A percentile compares a stretch with the other conserved stretches of the same genome.
Evolutionary conservation across 1,284 basidiomycete genomes (phyloP).

Genomic region (Cryptococcus depauperatus): DNA sequence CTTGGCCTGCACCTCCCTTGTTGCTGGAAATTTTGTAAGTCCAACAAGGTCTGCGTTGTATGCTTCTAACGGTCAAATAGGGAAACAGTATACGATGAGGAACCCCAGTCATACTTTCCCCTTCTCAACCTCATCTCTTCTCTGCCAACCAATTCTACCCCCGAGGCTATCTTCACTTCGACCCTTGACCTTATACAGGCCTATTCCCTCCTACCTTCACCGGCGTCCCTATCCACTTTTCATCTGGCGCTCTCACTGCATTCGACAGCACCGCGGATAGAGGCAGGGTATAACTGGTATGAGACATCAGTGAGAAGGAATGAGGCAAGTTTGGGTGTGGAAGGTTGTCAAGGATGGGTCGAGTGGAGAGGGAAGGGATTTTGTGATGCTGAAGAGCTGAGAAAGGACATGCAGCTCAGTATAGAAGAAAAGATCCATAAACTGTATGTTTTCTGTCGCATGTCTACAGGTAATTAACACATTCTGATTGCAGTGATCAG

Average conservation of each 20-base stretch:
- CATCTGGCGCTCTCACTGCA: conserved; percentile 41
- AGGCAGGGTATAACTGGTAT: conserved; percentile 38
- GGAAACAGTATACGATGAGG: conserved; percentile 57
- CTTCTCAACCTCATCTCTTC: conserved; percentile 58
- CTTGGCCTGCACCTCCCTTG: conserved; percentile 60
- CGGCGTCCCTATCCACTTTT: conserved; percentile 45
- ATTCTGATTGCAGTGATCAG: not conserved
- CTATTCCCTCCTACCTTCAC: conserved; percentile 23
- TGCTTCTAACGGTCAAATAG: conserved; percentile 41
- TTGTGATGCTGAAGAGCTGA: conserved; percentile 61
- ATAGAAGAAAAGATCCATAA: conserved; percentile 44
- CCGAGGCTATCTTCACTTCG: conserved; percentile 22
- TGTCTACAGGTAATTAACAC: not conserved
- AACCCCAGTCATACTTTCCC: conserved; percentile 60
- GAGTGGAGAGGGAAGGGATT: conserved; percentile 74
- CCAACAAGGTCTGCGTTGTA: too few species aligned
- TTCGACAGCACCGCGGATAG: conserved; percentile 36
- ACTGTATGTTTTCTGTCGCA: conserved; percentile 19
- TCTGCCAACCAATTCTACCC: conserved; percentile 26
- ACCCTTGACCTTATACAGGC: conserved; percentile 22
- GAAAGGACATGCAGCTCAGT: conserved; percentile 51
- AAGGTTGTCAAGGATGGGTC: conserved; percentile 68
- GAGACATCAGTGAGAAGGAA: conserved; percentile 46
- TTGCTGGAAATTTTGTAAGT: conserved; percentile 3
- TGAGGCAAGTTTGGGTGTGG: conserved; percentile 50